Conservation (phyloP, 1,284 basidiomycete species). For the Marasmius oreades region DNA sequence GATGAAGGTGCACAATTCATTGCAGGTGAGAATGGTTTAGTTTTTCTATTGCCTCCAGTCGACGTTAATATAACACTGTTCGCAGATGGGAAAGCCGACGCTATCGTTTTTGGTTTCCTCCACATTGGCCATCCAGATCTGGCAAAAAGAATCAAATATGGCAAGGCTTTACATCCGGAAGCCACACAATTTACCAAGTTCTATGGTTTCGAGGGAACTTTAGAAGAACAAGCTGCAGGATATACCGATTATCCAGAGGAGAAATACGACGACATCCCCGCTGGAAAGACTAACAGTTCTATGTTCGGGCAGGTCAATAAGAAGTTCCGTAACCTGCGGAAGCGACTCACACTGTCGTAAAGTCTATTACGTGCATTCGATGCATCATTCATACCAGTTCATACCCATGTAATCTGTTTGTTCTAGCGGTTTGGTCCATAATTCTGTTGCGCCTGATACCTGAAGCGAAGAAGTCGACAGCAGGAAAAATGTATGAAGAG, state of each 20-base stretch:
- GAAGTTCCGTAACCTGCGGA: too few relatives aligned
- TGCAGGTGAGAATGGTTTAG: background rate
- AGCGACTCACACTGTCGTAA: too few relatives aligned
- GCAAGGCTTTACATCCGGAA: slow-evolving; percentile 16
- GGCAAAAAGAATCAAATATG: slow-evolving; percentile 18
- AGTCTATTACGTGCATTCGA: too few relatives aligned
- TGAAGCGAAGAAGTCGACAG: slow-evolving; percentile 17
- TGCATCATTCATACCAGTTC: too few relatives aligned
- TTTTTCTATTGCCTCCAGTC: background rate
- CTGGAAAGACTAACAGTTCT: too few relatives aligned
- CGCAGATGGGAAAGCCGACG: slow-evolving; percentile 12
- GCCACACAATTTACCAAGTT: slow-evolving; percentile 8
- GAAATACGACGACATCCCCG: background rate
- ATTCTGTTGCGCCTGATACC: too few relatives aligned
- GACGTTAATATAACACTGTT: background rate
- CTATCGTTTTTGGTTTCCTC: slow-evolving; percentile 20
- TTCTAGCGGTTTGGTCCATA: too few relatives aligned
- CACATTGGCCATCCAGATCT: slow-evolving; percentile 25
- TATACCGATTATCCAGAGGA: slow-evolving; percentile 2
- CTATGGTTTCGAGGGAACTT: slow-evolving; percentile 1
- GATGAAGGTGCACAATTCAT: slow-evolving; percentile 30
- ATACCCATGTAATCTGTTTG: too few relatives aligned
- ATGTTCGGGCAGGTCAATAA: too few relatives aligned
- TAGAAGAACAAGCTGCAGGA: background rate
- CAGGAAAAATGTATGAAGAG: slow-evolving; percentile 36